Evolutionary conservation across 371 early-diverging fungal genomes (phyloP), one percentile per base, ranked within the genome.

Genomic region (Sporodiniella umbellata): DNA sequence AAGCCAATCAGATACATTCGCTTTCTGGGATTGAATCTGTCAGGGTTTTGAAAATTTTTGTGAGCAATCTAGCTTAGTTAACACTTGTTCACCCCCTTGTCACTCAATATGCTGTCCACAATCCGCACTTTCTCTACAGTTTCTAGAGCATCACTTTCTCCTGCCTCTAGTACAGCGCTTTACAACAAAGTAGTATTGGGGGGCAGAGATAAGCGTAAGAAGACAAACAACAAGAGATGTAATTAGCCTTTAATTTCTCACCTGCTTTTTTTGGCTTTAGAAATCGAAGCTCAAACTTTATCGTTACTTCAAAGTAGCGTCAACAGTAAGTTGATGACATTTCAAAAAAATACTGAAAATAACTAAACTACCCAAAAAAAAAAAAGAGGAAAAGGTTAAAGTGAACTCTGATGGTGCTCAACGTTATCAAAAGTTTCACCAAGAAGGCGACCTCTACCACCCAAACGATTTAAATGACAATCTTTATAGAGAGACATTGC

Each of bases 381-480:
- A 39, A 74, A 70, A 64, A 53, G 66, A 74, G 8, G 66, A 74
- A 12, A 69, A 53, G 42, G 23, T 33, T 25, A 70, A 54, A 46
- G 35, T 59, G 38, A 24, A 50, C 19, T 21, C 53, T 24, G 68
- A 62, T 30, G 56, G 57, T 33, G 55, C 42, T 56, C 72, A 68
- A 56, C 65, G 68, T 25, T 68, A 65, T 26, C 70, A 69, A 44
- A 71, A 71, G 49, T 50, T 64, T 21, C 70, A 69, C 33, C 60
- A 48, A 44, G 62, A 59, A 51, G 72, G 72, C 23, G 66, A 80
- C 46, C 66, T 58, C 14, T 83, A 83, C 40, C 75, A 75, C 47
- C 80, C 83, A 28, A 52, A 68, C 35, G 79, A 79, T 33, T 62
- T 83, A 45, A 72, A 79, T 60, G 75, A 79, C 48, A 56, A 63